Evolutionary conservation across 1,284 basidiomycete genomes (phyloP).

Genomic region (Trichosporon ovoides): DNA sequence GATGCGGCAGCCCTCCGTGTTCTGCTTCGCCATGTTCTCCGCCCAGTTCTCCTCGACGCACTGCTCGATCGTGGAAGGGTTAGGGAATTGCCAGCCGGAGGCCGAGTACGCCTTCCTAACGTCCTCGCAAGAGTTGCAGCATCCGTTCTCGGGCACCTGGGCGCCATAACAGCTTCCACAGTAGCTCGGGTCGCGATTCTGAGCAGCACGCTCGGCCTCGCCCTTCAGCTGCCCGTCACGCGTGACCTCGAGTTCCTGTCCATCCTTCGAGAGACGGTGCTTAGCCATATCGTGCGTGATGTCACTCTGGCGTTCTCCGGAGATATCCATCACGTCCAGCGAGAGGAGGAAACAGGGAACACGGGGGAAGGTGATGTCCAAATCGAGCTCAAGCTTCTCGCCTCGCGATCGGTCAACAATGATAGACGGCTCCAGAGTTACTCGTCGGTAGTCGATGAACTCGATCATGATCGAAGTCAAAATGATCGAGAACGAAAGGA

Average conservation of each 20-base stretch:
- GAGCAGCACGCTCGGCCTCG: slow-evolving; percentile 74
- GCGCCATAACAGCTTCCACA: slow-evolving; percentile 99
- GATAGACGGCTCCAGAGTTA: slow-evolving; percentile 81
- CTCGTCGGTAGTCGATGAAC: slow-evolving; percentile 87
- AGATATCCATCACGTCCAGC: slow-evolving; percentile 96
- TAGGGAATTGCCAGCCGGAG: slow-evolving; percentile 89
- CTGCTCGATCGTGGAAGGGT: slow-evolving; percentile 87
- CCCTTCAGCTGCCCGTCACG: slow-evolving; percentile 60
- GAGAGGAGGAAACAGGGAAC: slow-evolving; percentile 97
- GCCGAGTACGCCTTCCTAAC: slow-evolving; percentile 85
- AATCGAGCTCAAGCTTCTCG: slow-evolving; percentile 82
- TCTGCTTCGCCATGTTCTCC: slow-evolving; percentile 86
- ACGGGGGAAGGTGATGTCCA: slow-evolving; percentile 93
- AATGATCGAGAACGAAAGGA: slow-evolving; percentile 88
- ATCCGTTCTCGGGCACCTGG: slow-evolving; percentile 68
- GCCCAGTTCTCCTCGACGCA: slow-evolving; percentile 93
- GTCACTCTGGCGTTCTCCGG: slow-evolving; percentile 87
- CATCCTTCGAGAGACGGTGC: slow-evolving; percentile 64
- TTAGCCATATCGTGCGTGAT: slow-evolving; percentile 85
- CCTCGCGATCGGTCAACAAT: slow-evolving; percentile 89
- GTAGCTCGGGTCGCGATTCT: slow-evolving; percentile 60
- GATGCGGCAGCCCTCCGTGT: slow-evolving; percentile 90
- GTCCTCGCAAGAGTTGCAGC: slow-evolving; percentile 95
- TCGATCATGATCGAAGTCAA: slow-evolving; percentile 85
- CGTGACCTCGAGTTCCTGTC: slow-evolving; percentile 56